Evolutionary conservation across 129 eudicot species (phyloP).

Genomic region (Centaurea solstitialis): DNA sequence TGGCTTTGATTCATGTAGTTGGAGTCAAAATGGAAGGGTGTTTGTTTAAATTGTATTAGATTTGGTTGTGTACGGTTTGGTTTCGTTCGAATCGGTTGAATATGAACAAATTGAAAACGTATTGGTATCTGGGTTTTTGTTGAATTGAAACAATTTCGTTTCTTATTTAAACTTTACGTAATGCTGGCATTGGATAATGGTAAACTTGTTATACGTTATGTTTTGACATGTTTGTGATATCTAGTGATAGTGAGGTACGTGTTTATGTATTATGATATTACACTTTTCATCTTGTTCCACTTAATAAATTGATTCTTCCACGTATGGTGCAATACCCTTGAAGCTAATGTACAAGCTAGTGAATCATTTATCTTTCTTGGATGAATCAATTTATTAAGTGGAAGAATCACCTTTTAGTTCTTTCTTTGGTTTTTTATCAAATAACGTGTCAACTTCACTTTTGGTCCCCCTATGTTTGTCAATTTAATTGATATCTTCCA

Average conservation of each 20-base stretch:
- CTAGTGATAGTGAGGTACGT: background rate
- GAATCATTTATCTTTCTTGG: too few species aligned
- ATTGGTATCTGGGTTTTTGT: background rate
- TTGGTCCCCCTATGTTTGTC: too few species aligned
- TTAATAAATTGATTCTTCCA: too few species aligned
- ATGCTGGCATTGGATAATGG: background rate
- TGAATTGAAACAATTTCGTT: background rate
- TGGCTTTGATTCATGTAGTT: constrained; percentile 9
- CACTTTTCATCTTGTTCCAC: too few species aligned
- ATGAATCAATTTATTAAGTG: too few species aligned
- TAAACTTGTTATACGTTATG: background rate
- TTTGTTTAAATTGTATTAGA: background rate
- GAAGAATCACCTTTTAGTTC: too few species aligned
- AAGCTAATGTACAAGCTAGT: too few species aligned
- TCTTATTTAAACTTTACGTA: background rate
- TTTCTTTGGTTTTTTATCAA: too few species aligned
- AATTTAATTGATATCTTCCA: too few species aligned
- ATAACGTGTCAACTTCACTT: too few species aligned
- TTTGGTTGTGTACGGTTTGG: background rate
- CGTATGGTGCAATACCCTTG: too few species aligned
- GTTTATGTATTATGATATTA: too few species aligned
- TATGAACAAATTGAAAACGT: background rate
- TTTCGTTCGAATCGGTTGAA: background rate
- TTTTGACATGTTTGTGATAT: background rate
- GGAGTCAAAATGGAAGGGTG: constrained; percentile 14